Evolutionary conservation across 169 alveolate genomes (phyloP), one percentile per base, ranked within the genome.

Genomic region (Cryptosporidium bovis): DNA sequence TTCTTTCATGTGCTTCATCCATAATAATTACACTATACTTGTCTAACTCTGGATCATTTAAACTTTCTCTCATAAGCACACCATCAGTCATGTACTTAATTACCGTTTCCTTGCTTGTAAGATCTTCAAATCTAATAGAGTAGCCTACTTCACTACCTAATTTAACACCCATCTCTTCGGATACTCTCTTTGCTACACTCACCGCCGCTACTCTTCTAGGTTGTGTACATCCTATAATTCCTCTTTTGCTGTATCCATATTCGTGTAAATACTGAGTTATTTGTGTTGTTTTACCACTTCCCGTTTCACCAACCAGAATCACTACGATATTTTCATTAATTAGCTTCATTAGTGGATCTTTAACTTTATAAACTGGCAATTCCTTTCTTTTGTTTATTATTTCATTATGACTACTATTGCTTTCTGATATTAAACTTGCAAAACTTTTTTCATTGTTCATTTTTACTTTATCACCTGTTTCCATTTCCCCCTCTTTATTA

Each of bases 1-100:
- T 96, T 92, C 99, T 95, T 91, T 99, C 99, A 93, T 99, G 99
- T 29, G 99, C 99, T 77, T 99, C 99, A 93, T 99, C 99, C 99
- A 99, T 98, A 82, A 99, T 97, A 60, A 99, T 94, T 65, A 97
- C 98, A 66, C 98, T 92, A 92, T 99, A 99, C 64, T 95, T 90
- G 67, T 98, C 99, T 48, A 98, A 94, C 84, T 98, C 99, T 33
- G 98, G 95, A 93, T 99, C 99, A 90, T 94, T 96, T 60, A 98
- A 92, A 29, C 99, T 94, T 91, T 99, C 99, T 66, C 99, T 94
- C 90, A 99, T 94, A 56, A 99, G 92, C 56, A 99, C 99, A 48
- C 99, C 99, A 90, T 99, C 99, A 16, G 99, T 99, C 99, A 99
- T 98, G 94, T 98, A 99, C 93, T 98, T 98, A 56, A 98, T 97